phyloP scores from a whole-genome alignment of 108 stramenopile species.

The Discostella pseudostelligera region DNA sequence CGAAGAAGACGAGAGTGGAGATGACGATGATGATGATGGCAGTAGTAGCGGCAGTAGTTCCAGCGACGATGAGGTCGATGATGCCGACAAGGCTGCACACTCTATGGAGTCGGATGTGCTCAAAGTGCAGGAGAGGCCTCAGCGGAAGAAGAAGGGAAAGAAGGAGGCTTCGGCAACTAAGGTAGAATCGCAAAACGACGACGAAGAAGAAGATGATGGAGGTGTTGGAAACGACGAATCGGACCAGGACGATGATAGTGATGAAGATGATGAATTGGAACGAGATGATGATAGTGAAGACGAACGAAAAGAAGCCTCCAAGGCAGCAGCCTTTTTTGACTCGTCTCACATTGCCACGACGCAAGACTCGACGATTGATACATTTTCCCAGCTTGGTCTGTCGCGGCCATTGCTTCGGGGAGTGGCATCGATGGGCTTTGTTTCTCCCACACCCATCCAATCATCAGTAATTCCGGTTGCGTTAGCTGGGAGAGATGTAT shows the following conservation, averaged over 20 bases:
- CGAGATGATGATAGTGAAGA: conserved; percentile 55
- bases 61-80: conserved; percentile 51
- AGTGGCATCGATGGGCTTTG: conserved; percentile 92
- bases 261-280: conserved; percentile 35
- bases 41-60: conserved; percentile 38
- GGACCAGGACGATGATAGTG: conserved; percentile 34
- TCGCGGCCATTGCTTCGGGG: conserved; percentile 94
- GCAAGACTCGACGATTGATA: conserved; percentile 46
- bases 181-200: conserved; percentile 26
- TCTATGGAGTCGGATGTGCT: conserved; percentile 46
- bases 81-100: conserved; percentile 32
- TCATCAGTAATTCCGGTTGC: conserved; percentile 88
- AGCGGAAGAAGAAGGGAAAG: conserved; percentile 18
- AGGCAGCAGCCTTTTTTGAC: conserved; percentile 79
- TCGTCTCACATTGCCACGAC: conserved; percentile 17
- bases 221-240: conserved; percentile 37
- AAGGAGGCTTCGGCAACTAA: not conserved
- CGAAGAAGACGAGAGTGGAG: not conserved
- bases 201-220: conserved; percentile 23
- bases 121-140: conserved; percentile 33
- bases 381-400: conserved; percentile 89
- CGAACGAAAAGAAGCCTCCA: conserved; percentile 52
- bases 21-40: conserved; percentile 10
- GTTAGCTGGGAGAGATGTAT: conserved; percentile 93
- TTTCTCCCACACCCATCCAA: conserved; percentile 95